These are phyloP conservation scores for Uronychia setigera DNA, from an alignment of 73 alveolate genomes.

Conservation along the genomic window DNA sequence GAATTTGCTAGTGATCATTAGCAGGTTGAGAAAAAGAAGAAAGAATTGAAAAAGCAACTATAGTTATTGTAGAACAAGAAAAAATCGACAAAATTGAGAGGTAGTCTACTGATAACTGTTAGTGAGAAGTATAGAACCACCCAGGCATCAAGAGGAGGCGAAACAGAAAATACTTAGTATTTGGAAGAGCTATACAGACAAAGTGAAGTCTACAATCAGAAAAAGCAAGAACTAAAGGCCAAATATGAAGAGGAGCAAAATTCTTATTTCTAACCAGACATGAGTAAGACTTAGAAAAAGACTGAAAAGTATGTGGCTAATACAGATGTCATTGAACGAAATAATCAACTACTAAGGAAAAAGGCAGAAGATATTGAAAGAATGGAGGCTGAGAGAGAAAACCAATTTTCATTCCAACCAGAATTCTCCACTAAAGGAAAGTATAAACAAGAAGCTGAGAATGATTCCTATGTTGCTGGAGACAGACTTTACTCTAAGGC, in stretches of 20 bases:
- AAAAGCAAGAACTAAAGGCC: not conserved
- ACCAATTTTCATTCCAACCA: not conserved
- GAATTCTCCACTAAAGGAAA: not conserved
- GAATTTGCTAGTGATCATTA: not conserved
- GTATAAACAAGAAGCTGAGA: not conserved
- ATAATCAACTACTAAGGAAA: not conserved
- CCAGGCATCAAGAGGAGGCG: not conserved
- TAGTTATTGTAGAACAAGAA: too few species aligned
- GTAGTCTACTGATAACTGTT: too few species aligned
- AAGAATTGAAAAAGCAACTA: not conserved
- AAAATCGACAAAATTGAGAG: not conserved
- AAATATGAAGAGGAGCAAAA: not conserved
- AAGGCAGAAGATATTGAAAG: not conserved
- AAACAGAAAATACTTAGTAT: not conserved
- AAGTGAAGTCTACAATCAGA: not conserved
- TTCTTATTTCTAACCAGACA: not conserved
- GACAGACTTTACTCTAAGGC: not conserved
- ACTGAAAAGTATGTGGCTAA: not conserved
- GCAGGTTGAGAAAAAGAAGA: not conserved
- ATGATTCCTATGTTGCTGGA: not conserved
- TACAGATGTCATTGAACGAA: not conserved
- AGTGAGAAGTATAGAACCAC: too few species aligned
- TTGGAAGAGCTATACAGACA: not conserved
- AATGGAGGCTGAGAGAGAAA: slow-evolving; percentile 1
- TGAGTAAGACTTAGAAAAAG: not conserved